Conservation (phyloP, 208 protist species). For the Crithidia expoeki region DNA sequence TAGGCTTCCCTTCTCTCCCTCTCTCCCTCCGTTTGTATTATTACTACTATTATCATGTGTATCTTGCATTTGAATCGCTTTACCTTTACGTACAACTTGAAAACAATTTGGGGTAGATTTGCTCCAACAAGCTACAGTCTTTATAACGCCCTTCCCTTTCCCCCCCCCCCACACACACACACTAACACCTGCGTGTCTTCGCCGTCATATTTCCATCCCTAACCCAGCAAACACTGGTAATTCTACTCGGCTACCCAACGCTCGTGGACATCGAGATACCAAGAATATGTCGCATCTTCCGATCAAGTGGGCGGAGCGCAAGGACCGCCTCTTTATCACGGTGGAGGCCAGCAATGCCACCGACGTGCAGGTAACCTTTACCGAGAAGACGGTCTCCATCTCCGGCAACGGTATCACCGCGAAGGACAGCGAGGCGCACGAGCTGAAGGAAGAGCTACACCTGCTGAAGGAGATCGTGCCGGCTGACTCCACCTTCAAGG, state of each 20-base stretch:
- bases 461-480: constrained; percentile 87
- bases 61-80: no score
- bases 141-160: no score
- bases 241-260: no score
- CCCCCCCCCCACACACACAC: constrained; percentile 5
- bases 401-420: constrained; percentile 76
- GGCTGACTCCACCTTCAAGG: constrained; percentile 83
- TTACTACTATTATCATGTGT: no score
- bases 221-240: no score
- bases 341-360: constrained; percentile 75
- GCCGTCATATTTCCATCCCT: background rate
- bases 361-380: constrained; percentile 80
- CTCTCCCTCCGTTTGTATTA: no score
- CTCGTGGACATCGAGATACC: background rate
- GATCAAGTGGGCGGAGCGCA: constrained; percentile 91
- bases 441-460: constrained; percentile 69
- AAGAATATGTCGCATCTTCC: constrained; percentile 80
- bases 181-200: background rate
- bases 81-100: no score
- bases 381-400: constrained; percentile 75
- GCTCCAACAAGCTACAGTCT: no score
- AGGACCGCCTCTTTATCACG: constrained; percentile 89
- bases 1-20: no score
- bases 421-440: constrained; percentile 60
- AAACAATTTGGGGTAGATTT: no score